Evolutionary conservation across 352 stramenopile genomes (phyloP).

Genomic region (Globisporangium echinulatum): DNA sequence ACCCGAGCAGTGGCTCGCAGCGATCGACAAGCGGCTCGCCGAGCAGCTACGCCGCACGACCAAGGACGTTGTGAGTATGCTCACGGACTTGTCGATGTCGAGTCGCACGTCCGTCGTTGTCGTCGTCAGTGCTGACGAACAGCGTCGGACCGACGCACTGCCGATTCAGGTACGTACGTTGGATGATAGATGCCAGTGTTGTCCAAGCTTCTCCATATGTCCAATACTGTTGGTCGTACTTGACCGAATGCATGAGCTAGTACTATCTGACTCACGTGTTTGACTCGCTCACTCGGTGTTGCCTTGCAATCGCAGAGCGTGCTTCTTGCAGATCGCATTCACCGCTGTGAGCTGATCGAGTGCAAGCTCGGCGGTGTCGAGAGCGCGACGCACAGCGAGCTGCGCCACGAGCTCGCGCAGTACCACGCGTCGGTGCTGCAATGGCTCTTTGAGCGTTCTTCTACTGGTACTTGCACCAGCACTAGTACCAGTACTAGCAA

Average conservation of each 20-base stretch:
- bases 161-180: conserved; percentile 23
- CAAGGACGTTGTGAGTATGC: conserved; percentile 25
- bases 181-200: not conserved
- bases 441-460: conserved; percentile 4
- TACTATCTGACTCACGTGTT: not conserved
- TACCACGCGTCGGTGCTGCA: not conserved
- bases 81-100: too few relatives aligned
- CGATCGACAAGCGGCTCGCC: conserved; percentile 47
- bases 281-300: not conserved
- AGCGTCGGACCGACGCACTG: conserved; percentile 8
- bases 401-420: conserved; percentile 1
- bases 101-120: not conserved
- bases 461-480: too few relatives aligned
- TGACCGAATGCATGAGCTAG: too few relatives aligned
- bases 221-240: too few relatives aligned
- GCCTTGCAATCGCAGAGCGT: conserved; percentile 16
- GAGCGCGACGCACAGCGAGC: not conserved
- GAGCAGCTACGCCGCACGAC: conserved; percentile 52
- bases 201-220: too few relatives aligned
- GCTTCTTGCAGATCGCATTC: conserved; percentile 43
- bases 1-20: conserved; percentile 57
- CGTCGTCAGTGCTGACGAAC: not conserved
- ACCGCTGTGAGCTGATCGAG: conserved; percentile 36
- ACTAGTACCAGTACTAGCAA: not conserved
- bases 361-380: not conserved